A percentile compares a stretch with the other conserved stretches of the same genome.
phyloP scores from a whole-genome alignment of 345 rosid species.

The Linum tenue region DNA sequence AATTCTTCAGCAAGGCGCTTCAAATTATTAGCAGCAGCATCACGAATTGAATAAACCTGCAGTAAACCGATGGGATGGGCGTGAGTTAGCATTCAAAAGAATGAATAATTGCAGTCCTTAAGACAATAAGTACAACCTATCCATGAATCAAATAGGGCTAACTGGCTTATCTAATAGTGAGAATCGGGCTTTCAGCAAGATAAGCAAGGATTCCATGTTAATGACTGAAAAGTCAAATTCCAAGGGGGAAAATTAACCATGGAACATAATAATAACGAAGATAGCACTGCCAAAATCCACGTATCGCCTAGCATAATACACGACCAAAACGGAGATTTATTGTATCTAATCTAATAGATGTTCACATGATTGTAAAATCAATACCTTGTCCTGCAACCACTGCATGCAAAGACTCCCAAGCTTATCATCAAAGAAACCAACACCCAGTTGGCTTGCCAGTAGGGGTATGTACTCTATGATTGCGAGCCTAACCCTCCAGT shows the following conservation, averaged over 20 bases:
- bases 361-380: background rate
- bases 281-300: background rate
- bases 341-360: background rate
- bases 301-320: too few relatives aligned
- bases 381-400: constrained; percentile 93
- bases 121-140: background rate
- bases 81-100: too few relatives aligned
- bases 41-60: constrained; percentile 86
- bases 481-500: constrained; percentile 95
- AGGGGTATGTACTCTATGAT: constrained; percentile 92
- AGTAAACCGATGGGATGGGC: background rate
- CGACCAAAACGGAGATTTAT: background rate
- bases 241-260: too few relatives aligned
- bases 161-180: background rate
- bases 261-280: too few relatives aligned
- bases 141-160: background rate
- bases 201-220: too few relatives aligned
- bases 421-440: constrained; percentile 84
- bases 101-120: background rate
- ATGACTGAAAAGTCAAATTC: too few relatives aligned
- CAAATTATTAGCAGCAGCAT: constrained; percentile 89
- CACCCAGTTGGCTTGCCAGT: constrained; percentile 89
- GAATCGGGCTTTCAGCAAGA: background rate
- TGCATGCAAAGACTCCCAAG: constrained; percentile 97
- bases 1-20: constrained; percentile 96